Conservation (phyloP, 768 basidiomycete genomes). For the Suillus fuscotomentosus region DNA sequence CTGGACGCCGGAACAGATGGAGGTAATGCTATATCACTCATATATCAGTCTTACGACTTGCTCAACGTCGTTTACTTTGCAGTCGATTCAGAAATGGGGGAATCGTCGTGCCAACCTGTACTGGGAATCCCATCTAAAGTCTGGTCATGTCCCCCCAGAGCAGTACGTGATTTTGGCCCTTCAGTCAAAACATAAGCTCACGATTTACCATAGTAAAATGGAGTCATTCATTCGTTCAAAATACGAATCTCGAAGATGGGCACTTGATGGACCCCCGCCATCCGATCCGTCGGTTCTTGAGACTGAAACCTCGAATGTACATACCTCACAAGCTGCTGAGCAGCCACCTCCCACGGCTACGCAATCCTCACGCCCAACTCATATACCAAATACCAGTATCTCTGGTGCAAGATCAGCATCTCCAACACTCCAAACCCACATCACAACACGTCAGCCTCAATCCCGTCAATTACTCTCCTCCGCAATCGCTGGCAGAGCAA, state of each 20-base stretch:
- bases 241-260: slow-evolving; percentile 94
- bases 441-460: slow-evolving; percentile 29
- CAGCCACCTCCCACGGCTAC: neutral
- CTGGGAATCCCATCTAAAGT: slow-evolving; percentile 95
- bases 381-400: slow-evolving; percentile 12
- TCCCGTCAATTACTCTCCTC: slow-evolving; percentile 27
- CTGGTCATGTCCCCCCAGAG: slow-evolving; percentile 89
- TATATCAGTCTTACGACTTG: slow-evolving; percentile 1
- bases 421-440: slow-evolving; percentile 22
- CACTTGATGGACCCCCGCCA: slow-evolving; percentile 84
- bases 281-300: slow-evolving; percentile 80
- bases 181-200: neutral
- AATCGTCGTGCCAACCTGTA: slow-evolving; percentile 91
- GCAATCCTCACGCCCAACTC: slow-evolving; percentile 9
- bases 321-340: slow-evolving; percentile 7
- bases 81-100: slow-evolving; percentile 93
- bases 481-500: slow-evolving; percentile 38
- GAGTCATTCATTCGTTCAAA: slow-evolving; percentile 97
- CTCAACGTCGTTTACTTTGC: slow-evolving; percentile 1
- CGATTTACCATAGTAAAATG: slow-evolving; percentile 72
- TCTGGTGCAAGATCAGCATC: slow-evolving; percentile 29
- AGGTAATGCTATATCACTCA: slow-evolving; percentile 44
- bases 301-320: slow-evolving; percentile 19
- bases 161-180: slow-evolving; percentile 60
- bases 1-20: slow-evolving; percentile 98